phyloP scores from a whole-genome alignment of 352 stramenopile species.

The Globisporangium takayamanum region DNA sequence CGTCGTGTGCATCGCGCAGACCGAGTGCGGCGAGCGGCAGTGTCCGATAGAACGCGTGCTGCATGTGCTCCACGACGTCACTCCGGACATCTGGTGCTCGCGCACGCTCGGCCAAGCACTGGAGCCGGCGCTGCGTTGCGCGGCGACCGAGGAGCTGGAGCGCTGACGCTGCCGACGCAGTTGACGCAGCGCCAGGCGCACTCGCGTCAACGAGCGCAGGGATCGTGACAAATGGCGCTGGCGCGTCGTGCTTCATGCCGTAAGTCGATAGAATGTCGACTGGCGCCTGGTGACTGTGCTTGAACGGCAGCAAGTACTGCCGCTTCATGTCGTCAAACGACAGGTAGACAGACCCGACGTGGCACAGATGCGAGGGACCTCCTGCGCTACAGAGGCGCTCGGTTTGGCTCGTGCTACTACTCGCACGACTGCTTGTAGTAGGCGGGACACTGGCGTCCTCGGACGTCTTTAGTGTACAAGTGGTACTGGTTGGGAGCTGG shows the following conservation, averaged over 20 bases:
- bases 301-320: constrained; percentile 62
- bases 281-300: constrained; percentile 26
- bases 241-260: constrained; percentile 33
- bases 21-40: constrained; percentile 42
- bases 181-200: constrained; percentile 1
- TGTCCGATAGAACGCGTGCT: constrained; percentile 34
- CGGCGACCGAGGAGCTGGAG: constrained; percentile 27
- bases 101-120: constrained; percentile 38
- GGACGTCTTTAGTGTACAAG: too few relatives aligned
- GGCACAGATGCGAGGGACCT: constrained; percentile 19
- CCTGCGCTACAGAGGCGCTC: background rate
- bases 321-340: constrained; percentile 75
- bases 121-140: constrained; percentile 31
- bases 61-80: constrained; percentile 35
- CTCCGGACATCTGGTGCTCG: constrained; percentile 20
- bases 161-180: constrained; percentile 8
- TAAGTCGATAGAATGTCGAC: constrained; percentile 41
- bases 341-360: constrained; percentile 42
- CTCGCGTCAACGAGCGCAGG: constrained; percentile 18
- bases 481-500: background rate
- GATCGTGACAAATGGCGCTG: constrained; percentile 17
- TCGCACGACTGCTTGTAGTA: background rate
- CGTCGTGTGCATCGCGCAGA: constrained; percentile 24
- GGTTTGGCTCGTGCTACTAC: background rate
- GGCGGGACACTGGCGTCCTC: background rate